Percentiles rank a stretch among this genome's conserved stretches.
Evolutionary conservation across 805 yeast genomes (phyloP).

Genomic region (Candida broadrunensis): DNA sequence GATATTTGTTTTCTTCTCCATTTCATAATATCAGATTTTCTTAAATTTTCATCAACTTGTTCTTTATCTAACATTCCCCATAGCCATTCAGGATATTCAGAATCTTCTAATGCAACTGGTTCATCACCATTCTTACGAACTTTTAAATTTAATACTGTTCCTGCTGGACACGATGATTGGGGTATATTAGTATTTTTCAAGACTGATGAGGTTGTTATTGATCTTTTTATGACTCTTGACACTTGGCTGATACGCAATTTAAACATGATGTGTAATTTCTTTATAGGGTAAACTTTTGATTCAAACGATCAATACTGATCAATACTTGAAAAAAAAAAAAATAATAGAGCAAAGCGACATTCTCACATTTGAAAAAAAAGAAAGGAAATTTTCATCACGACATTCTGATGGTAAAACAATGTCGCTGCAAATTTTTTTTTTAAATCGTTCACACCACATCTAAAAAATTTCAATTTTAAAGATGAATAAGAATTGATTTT

Average conservation of each 20-base stretch:
- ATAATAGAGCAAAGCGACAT: too few species aligned
- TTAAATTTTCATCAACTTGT: slow-evolving; percentile 54
- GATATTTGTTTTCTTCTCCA: slow-evolving; percentile 69
- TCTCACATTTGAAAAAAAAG: too few species aligned
- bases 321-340: too few species aligned
- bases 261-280: neutral
- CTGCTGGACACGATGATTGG: slow-evolving; percentile 51
- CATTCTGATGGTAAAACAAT: too few species aligned
- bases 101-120: slow-evolving; percentile 82
- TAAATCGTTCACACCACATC: too few species aligned
- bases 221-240: neutral
- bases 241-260: neutral
- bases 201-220: neutral
- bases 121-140: slow-evolving; percentile 80
- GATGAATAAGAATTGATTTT: too few species aligned
- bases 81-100: slow-evolving; percentile 91
- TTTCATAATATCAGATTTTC: slow-evolving; percentile 57
- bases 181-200: neutral
- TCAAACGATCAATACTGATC: too few species aligned
- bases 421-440: too few species aligned
- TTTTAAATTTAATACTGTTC: slow-evolving; percentile 70
- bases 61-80: slow-evolving; percentile 79
- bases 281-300: too few species aligned
- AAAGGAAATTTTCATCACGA: too few species aligned
- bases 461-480: too few species aligned